Evolutionary conservation across 495 filamentous ascomycete species (phyloP), one percentile per base, ranked within the genome.

Genomic region (Podospora conica): DNA sequence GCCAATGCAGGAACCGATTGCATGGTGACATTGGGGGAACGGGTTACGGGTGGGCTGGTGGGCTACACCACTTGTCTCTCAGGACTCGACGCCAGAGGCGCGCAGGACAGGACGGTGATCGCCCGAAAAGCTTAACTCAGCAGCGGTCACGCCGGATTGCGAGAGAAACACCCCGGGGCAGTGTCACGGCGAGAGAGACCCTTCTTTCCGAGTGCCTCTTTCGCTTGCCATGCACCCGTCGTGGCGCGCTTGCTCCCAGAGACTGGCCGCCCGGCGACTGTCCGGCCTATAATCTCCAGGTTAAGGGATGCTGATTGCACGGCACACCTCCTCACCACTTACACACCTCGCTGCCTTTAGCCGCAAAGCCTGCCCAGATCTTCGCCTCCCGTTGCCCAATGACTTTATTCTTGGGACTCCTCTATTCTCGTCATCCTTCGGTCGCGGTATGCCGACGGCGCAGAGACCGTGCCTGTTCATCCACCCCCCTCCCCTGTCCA

Each of bases 251-350:
- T 59, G 33, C 53, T 55, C 63, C 56, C 59, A 56, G 27, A 28
- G n/a, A 22, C 62, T 60, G 22, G 24, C 63, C 33, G 31, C 56
- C 64, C 63, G 64, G 22, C 64, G 24, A 65, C 18, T 60, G 64
- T 59, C 33, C 24, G 58, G 22, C 62, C 62, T 60, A 60, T 59
- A 59, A 57, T 23, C 65, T 21, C 24, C 59, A 5, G 56, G 65
- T 58, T 72, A 66, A 68, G 31, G 58, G 31, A 64, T 57, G 20
- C 61, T 70, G 68, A 73, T 73, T 70, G 61, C 64, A 56, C 64
- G 68, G 60, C 63, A 65, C 65, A 68, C 61, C 56, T 60, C 55
- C 55, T 12, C 63, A 53, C 54, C 63, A 64, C 55, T 58, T 58
- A n/a, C 55, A 63, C 61, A 54, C 61, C 53, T 63, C 48, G 23